Evolutionary conservation across 2,329 filamentous ascomycete species (phyloP).

Genomic region (Aspergillus costaricaensis): DNA sequence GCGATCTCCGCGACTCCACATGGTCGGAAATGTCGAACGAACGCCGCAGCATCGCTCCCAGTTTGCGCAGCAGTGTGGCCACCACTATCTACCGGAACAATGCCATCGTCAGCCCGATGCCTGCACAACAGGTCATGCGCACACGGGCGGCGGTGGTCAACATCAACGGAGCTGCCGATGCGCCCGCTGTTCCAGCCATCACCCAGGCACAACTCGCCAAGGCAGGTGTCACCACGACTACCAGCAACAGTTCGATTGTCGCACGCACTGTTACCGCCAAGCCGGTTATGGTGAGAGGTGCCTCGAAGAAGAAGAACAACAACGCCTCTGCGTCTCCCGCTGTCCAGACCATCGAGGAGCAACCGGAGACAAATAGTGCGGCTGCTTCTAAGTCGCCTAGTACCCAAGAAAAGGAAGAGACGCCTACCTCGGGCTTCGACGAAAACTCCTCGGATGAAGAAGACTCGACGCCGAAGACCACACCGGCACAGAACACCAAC

Average conservation of each 20-base stretch:
- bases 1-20: constrained; percentile 85
- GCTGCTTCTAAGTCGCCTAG: constrained; percentile 19
- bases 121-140: constrained; percentile 82
- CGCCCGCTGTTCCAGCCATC: constrained; percentile 73
- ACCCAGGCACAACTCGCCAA: constrained; percentile 52
- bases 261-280: constrained; percentile 47
- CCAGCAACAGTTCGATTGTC: constrained; percentile 45
- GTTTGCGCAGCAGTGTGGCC: constrained; percentile 67
- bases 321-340: constrained; percentile 18
- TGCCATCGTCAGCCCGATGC: constrained; percentile 73
- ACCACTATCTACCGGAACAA: constrained; percentile 94
- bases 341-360: constrained; percentile 23
- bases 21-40: constrained; percentile 73
- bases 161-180: constrained; percentile 64
- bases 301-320: constrained; percentile 35
- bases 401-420: constrained; percentile 20
- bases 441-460: constrained; percentile 38
- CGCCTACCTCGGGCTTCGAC: constrained; percentile 36
- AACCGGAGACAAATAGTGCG: constrained; percentile 16
- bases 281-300: constrained; percentile 48
- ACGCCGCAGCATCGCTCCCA: constrained; percentile 54
- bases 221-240: constrained; percentile 36
- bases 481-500: constrained; percentile 15
- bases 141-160: constrained; percentile 92
- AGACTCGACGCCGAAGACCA: constrained; percentile 19